Evolutionary conservation across 805 yeast genomes (phyloP), one percentile per base, ranked within the genome.

Genomic region (Candida silvicultrix): DNA sequence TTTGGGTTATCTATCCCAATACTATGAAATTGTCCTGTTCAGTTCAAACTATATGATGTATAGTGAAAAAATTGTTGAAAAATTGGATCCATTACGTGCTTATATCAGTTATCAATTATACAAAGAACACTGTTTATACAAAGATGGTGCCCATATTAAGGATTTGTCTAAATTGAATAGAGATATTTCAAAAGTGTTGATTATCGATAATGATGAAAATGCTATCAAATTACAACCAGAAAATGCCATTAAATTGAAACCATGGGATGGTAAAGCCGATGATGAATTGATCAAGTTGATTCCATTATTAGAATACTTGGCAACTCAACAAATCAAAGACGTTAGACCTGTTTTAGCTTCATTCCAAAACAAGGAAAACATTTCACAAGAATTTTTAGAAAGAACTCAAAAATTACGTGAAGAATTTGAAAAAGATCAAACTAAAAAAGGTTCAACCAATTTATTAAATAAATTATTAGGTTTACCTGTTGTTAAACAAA

Each of bases 11-110:
- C 73, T 94, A 57, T 86, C 97, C 8, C 96, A 88, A 69, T 92
- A 89, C 73, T 94, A 92, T 68, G 99, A 94, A 71, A 83, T 94
- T 63, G 98, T 94, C 44, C 70, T 95, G 41, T 94, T 94, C 64
- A 80, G 92, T 31, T 81, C 89, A 49, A 87, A 87, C 63, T 84
- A 85, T 58, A 83, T 82, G 81, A 84, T 85, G 74, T 85, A 85
- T 64, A 80, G 89, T 47, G 97, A 90, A 60, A 83, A 77, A 56
- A 79, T 89, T 38, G 88, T 90, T 43, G 81, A 83, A 54, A 90
- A 89, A 69, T 75, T 94, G 59, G 99, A 94, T 67, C 99, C 99
- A 18, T 80, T 85, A 68, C 90, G 85, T 61, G 95, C 95, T 5
- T 87, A 81, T 55, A 80, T 94, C 55, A 82, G 94, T 21, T 89